Evolutionary conservation across 257 asterid species (phyloP).

Genomic region (Petrea volubilis): DNA sequence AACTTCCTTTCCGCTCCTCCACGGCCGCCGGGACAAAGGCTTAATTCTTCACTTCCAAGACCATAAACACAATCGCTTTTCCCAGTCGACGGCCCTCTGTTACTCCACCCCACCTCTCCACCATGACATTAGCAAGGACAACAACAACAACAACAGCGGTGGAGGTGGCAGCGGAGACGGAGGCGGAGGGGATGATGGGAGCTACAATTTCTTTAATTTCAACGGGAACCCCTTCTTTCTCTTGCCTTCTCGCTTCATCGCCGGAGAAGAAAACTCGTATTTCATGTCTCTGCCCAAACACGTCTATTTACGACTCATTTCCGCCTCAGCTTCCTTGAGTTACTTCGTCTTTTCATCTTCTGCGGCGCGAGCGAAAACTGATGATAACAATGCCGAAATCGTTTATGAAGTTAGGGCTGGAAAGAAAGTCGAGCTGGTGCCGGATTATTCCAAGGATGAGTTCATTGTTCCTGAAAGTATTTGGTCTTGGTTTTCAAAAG

Average conservation of each 20-base stretch:
- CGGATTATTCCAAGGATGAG: constrained; percentile 72
- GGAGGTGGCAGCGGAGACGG: constrained; percentile 37
- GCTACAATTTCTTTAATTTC: constrained; percentile 44
- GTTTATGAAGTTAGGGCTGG: constrained; percentile 80
- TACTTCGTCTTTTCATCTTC: constrained; percentile 42
- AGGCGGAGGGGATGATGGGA: constrained; percentile 40
- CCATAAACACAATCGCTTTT: constrained; percentile 12
- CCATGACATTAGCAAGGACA: neutral
- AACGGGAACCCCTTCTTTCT: constrained; percentile 30
- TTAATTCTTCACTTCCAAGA: constrained; percentile 16
- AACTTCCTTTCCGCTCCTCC: constrained; percentile 23
- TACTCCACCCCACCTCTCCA: constrained; percentile 25
- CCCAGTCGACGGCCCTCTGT: constrained; percentile 31
- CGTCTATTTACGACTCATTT: constrained; percentile 32
- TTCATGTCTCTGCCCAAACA: constrained; percentile 22
- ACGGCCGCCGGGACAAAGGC: constrained; percentile 12
- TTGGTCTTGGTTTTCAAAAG: constrained; percentile 46
- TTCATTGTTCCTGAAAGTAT: constrained; percentile 46
- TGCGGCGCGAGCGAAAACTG: constrained; percentile 61
- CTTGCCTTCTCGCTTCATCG: constrained; percentile 26
- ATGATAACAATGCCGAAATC: constrained; percentile 32
- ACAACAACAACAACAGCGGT: neutral
- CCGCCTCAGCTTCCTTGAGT: constrained; percentile 42
- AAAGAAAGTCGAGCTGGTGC: constrained; percentile 60
- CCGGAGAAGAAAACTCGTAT: constrained; percentile 18